Conservation (phyloP, 192 early-diverging fungal species). For the Mycoemilia scoparia region DNA sequence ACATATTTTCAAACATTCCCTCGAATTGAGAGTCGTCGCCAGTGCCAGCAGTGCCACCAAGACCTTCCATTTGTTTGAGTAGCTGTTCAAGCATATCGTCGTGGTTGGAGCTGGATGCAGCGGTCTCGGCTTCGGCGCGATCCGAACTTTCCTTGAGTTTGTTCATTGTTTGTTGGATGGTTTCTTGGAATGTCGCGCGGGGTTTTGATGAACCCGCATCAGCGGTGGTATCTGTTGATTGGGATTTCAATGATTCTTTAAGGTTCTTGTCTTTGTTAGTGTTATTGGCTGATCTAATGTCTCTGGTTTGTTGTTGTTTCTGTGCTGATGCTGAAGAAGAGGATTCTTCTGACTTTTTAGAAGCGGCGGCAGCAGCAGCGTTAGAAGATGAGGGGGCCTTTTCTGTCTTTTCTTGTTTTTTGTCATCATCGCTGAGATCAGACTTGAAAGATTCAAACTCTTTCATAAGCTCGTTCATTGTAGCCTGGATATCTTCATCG, state of each 20-base stretch:
- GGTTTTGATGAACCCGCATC: not conserved
- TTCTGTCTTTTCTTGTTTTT: constrained; percentile 4
- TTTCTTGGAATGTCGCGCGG: constrained; percentile 59
- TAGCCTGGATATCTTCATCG: constrained; percentile 40
- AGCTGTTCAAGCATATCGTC: constrained; percentile 74
- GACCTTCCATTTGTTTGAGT: constrained; percentile 61
- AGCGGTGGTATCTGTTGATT: not conserved
- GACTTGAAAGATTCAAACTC: constrained; percentile 33
- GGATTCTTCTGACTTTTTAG: not conserved
- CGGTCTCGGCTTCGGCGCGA: constrained; percentile 52
- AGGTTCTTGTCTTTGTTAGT: not conserved
- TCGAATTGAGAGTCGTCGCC: constrained; percentile 67
- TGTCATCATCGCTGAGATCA: constrained; percentile 26
- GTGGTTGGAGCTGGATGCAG: constrained; percentile 25
- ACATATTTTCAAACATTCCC: constrained; percentile 68
- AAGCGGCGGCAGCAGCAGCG: not conserved
- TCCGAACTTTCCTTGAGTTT: constrained; percentile 75
- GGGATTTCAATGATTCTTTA: not conserved
- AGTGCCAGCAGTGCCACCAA: no score
- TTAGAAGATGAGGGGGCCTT: constrained; percentile 1
- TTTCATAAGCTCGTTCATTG: constrained; percentile 58
- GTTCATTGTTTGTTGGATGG: constrained; percentile 74
- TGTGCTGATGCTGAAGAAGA: not conserved
- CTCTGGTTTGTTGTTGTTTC: not conserved
- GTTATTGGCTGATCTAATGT: not conserved